Conservation (phyloP, 345 rosid genomes). For the Syzygium oleosum region DNA sequence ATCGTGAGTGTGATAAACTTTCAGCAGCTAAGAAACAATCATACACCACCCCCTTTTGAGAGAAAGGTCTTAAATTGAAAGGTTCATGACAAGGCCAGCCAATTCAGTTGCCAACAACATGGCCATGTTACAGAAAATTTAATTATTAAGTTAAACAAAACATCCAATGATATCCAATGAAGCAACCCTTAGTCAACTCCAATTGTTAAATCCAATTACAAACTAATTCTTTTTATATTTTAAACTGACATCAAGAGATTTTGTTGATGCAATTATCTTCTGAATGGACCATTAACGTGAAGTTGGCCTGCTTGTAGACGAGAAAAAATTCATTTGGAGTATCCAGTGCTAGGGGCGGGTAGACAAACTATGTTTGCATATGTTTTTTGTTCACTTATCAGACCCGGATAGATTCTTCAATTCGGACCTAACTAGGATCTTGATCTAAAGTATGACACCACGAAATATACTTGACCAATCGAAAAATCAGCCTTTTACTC, state of each 20-base stretch:
- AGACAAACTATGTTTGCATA: background rate
- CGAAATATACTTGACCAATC: background rate
- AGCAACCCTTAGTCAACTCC: background rate
- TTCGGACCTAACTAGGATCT: background rate
- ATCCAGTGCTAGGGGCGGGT: background rate
- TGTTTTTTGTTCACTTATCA: background rate
- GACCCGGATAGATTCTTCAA: background rate
- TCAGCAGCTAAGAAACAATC: background rate
- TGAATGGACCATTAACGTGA: background rate
- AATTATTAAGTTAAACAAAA: background rate
- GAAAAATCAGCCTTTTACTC: background rate
- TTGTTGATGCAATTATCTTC: background rate
- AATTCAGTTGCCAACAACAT: background rate
- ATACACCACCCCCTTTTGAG: background rate
- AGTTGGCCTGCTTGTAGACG: background rate
- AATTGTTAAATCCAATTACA: background rate
- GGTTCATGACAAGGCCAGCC: background rate
- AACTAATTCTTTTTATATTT: background rate
- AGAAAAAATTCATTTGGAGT: background rate
- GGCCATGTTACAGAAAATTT: background rate
- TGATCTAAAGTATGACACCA: background rate
- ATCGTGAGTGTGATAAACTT: too few relatives aligned
- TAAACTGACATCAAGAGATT: background rate
- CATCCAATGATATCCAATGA: background rate
- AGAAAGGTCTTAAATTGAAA: background rate